Evolutionary conservation across 106 monocot genomes (phyloP), one percentile per base, ranked within the genome.

Genomic region (Hemerocallis citrina): DNA sequence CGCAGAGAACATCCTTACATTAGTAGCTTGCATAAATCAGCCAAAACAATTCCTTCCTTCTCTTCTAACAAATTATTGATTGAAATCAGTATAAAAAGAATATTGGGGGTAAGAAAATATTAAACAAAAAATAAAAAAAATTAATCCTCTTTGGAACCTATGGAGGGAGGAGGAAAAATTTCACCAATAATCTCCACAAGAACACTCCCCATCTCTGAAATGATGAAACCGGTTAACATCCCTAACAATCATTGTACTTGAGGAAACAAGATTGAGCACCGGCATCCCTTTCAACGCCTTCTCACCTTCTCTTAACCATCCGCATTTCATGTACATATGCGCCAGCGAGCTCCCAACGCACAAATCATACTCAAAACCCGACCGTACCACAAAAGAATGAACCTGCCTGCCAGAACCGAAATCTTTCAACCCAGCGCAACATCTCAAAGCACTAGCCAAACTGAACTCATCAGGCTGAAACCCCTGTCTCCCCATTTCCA

Each of bases 301-400:
- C 66, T 89, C 89, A 2, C 83, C 89, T 13, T 77, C 77, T 5
- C 28, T 14, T 22, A 84, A 65, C 7, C 32, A 32, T 0, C 83
- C 74, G 23, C 80, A 72, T 30, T 77, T 74, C 89, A 89, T 89
- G 62, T 89, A 89, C 83, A 89, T 80, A 61, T 89, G 83, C 58
- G 80, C 77, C 34, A 89, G 77, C 6, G 89, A 83, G 55, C 77
- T 84, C 39, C 74, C 83, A 15, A 89, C 89, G 23, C 83, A 83
- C 7, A 75, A 24, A 64, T 89, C 83, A 0, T 4, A 29, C 45
- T 62, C 60, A 28, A 84, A 69, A 0, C 89, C 89, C 22, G 61
- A 68, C 10, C 36, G 55, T 17, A 65, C 17, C 5, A 77, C 74
- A 31, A 34, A 65, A 3, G 35, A 74, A 49, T 89, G 89, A 33